Conservation (phyloP, 805 yeast genomes). For the Metschnikowia dekortorum region DNA sequence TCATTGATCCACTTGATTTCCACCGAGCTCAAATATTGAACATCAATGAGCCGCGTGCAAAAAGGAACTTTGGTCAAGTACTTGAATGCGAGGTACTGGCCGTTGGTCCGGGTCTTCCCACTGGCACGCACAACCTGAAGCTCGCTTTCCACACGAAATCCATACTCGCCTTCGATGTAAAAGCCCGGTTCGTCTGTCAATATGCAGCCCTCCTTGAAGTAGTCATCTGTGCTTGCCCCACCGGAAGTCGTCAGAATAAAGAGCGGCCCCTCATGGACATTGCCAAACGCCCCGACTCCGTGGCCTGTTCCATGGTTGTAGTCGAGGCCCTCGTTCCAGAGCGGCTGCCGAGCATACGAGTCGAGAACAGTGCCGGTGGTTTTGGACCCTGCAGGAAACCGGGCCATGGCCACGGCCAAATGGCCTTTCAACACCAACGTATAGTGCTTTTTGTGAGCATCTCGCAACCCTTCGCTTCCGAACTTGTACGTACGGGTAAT, state of each 20-base stretch:
- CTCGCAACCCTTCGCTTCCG: slow-evolving; percentile 23
- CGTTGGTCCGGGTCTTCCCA: slow-evolving; percentile 28
- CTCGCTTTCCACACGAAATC: slow-evolving; percentile 86
- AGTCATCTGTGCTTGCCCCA: slow-evolving; percentile 45
- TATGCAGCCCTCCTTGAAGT: slow-evolving; percentile 57
- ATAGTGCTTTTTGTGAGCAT: slow-evolving; percentile 59
- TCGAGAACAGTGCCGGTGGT: slow-evolving; percentile 77
- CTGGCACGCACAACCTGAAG: slow-evolving; percentile 52
- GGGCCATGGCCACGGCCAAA: slow-evolving; percentile 73
- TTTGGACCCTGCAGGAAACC: slow-evolving; percentile 60
- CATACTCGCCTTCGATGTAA: slow-evolving; percentile 85
- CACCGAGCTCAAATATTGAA: slow-evolving; percentile 21
- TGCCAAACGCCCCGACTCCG: slow-evolving; percentile 89
- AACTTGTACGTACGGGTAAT: slow-evolving; percentile 86
- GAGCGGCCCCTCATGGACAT: slow-evolving; percentile 93
- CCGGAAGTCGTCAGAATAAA: slow-evolving; percentile 62
- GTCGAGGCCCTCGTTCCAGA: slow-evolving; percentile 80
- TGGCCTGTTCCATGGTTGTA: slow-evolving; percentile 96
- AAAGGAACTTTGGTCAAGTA: slow-evolving; percentile 42
- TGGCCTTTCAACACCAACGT: slow-evolving; percentile 91
- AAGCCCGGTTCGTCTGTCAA: slow-evolving; percentile 93
- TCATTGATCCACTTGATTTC: slow-evolving; percentile 40
- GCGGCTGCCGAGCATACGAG: slow-evolving; percentile 71
- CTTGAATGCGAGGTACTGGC: slow-evolving; percentile 32
- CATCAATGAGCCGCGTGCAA: slow-evolving; percentile 33